These are phyloP conservation scores for Domatiomyces catenatus DNA, from an alignment of 2,329 filamentous ascomycete genomes.

Conservation along the genomic window DNA sequence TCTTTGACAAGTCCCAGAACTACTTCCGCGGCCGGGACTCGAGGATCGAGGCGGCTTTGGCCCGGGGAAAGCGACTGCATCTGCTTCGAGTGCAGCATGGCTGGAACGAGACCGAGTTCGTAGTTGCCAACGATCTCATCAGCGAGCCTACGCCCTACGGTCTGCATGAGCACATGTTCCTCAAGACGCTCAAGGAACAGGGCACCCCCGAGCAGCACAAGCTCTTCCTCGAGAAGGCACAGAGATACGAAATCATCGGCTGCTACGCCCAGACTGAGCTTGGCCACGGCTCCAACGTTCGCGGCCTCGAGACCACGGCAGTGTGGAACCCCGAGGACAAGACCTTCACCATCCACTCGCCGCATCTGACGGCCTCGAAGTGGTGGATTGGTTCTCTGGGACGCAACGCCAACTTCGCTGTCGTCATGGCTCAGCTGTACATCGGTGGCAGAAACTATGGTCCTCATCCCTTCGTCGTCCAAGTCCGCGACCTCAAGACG, in stretches of 20 bases:
- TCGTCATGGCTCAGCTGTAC: constrained; percentile 64
- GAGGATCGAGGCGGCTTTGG: constrained; percentile 53
- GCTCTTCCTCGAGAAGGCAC: constrained; percentile 53
- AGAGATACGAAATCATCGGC: constrained; percentile 57
- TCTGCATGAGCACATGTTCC: constrained; percentile 56
- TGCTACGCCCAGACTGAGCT: constrained; percentile 72
- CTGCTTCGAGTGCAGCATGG: constrained; percentile 50
- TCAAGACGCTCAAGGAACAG: constrained; percentile 56
- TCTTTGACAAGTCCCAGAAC: constrained; percentile 66
- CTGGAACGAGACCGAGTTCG: constrained; percentile 51
- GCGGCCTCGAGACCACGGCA: constrained; percentile 56
- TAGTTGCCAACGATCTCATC: constrained; percentile 51
- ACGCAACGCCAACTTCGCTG: constrained; percentile 58
- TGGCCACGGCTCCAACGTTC: constrained; percentile 63
- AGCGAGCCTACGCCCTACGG: constrained; percentile 60
- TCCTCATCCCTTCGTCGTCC: constrained; percentile 64
- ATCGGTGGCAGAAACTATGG: constrained; percentile 54
- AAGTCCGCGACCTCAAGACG: constrained; percentile 54
- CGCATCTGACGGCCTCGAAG: constrained; percentile 58
- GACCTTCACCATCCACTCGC: constrained; percentile 60
- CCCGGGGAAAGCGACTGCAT: constrained; percentile 53
- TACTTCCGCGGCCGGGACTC: constrained; percentile 58
- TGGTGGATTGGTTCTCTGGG: constrained; percentile 77
- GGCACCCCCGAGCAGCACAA: constrained; percentile 58
- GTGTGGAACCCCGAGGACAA: constrained; percentile 60